Conservation (phyloP, 768 basidiomycete genomes). For the Saitozyma podzolica region DNA sequence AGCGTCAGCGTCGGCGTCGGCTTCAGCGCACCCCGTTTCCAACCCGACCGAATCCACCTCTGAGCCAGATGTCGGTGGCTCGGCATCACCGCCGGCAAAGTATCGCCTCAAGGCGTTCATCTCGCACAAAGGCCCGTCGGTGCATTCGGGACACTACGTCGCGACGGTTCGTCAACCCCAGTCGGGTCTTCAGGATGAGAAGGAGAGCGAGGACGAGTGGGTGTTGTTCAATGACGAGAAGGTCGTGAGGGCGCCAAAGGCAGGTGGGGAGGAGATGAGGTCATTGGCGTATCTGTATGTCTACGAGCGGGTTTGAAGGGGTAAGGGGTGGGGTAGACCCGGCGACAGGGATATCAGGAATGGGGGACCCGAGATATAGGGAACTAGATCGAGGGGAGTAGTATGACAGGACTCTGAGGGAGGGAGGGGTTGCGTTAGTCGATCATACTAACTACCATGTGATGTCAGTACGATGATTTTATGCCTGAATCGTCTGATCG, state of each 20-base stretch:
- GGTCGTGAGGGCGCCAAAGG: conserved; percentile 81
- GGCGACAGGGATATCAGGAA: too few species aligned
- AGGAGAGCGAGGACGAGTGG: conserved; percentile 63
- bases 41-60: conserved; percentile 23
- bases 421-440: too few species aligned
- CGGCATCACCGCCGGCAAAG: conserved; percentile 65
- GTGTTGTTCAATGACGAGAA: conserved; percentile 96
- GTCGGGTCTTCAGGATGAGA: conserved; percentile 69
- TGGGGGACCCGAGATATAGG: too few species aligned
- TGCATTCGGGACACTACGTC: conserved; percentile 66
- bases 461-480: too few species aligned
- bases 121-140: conserved; percentile 93
- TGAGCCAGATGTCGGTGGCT: conserved; percentile 56
- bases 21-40: conserved; percentile 3
- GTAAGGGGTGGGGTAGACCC: background rate
- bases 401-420: too few species aligned
- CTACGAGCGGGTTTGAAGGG: conserved; percentile 65
- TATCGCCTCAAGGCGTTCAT: conserved; percentile 90
- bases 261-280: conserved; percentile 78
- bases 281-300: conserved; percentile 89
- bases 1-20: conserved; percentile 1
- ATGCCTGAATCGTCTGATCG: too few species aligned
- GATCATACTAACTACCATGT: too few species aligned
- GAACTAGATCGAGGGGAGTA: too few species aligned
- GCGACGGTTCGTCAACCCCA: conserved; percentile 67